phyloP scores from a whole-genome alignment of 2,329 filamentous ascomycete species.

The Hawksworthiomyces lignivorus region DNA sequence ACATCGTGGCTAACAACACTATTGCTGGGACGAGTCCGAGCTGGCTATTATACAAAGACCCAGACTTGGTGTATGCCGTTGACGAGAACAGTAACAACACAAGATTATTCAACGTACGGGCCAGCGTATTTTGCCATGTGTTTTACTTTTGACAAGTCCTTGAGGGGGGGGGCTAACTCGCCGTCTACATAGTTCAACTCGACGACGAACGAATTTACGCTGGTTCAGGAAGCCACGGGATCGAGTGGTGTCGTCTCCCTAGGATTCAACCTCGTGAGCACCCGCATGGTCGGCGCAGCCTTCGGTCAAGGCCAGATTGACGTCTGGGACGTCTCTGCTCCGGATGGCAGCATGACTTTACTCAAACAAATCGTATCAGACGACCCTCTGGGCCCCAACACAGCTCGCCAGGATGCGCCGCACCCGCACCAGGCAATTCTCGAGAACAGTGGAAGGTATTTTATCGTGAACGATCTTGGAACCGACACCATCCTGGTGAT shows the following conservation, averaged over 20 bases:
- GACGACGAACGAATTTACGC: conserved; percentile 22
- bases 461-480: conserved; percentile 42
- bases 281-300: conserved; percentile 36
- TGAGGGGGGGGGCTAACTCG: too few species aligned
- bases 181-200: conserved; percentile 30
- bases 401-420: conserved; percentile 25
- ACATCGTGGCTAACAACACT: conserved; percentile 27
- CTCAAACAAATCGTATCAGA: conserved; percentile 30
- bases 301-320: conserved; percentile 36
- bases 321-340: conserved; percentile 34
- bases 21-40: conserved; percentile 28
- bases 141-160: too few species aligned
- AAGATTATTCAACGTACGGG: too few species aligned
- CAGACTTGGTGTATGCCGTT: conserved; percentile 36
- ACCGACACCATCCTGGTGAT: conserved; percentile 39
- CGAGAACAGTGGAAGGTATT: conserved; percentile 42
- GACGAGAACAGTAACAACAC: conserved; percentile 37
- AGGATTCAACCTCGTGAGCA: conserved; percentile 36
- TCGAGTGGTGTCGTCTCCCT: conserved; percentile 40
- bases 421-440: conserved; percentile 41
- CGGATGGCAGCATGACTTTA: conserved; percentile 26
- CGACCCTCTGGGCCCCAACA: conserved; percentile 25
- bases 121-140: too few species aligned
- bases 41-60: conserved; percentile 37
- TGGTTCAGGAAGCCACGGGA: conserved; percentile 24